Percentiles rank a stretch among this genome's conserved stretches.
Conservation (phyloP, 176 grass and related monocot genomes). For the Oryza punctata region DNA sequence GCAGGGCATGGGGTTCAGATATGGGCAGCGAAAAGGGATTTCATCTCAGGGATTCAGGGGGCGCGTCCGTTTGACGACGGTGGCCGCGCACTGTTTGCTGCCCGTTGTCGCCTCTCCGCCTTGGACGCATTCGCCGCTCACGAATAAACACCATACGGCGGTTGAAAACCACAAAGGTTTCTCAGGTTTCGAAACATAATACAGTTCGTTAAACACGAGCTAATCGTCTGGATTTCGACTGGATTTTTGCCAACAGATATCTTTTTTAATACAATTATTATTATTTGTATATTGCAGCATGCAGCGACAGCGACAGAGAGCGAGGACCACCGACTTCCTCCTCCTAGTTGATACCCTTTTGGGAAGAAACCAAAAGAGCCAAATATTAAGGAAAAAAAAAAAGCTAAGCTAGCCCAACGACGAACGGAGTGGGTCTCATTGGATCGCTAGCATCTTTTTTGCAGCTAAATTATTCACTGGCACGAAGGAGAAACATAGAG, state of each 20-base stretch:
- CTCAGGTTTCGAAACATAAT: too few species aligned
- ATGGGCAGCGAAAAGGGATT: neutral
- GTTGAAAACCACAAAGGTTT: too few species aligned
- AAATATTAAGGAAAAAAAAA: neutral
- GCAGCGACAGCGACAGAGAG: too few species aligned
- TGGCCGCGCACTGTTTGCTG: too few species aligned
- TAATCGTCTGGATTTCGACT: too few species aligned
- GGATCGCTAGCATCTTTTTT: neutral
- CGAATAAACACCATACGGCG: neutral
- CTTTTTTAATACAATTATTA: too few species aligned
- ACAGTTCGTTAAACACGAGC: too few species aligned
- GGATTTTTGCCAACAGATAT: too few species aligned
- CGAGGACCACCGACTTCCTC: too few species aligned
- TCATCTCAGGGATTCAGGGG: conserved; percentile 6
- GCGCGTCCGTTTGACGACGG: neutral
- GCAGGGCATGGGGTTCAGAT: neutral
- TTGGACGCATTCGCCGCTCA: conserved; percentile 7
- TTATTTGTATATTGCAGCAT: too few species aligned
- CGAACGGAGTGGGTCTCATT: neutral
- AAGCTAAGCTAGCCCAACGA: neutral
- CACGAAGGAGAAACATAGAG: neutral
- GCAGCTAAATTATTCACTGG: neutral
- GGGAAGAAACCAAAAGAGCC: neutral
- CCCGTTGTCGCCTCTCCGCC: neutral
- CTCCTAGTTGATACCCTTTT: neutral